Evolutionary conservation across 164 flowering plant genomes (phyloP), one percentile per base, ranked within the genome.

Genomic region (Amborella trichopoda): DNA sequence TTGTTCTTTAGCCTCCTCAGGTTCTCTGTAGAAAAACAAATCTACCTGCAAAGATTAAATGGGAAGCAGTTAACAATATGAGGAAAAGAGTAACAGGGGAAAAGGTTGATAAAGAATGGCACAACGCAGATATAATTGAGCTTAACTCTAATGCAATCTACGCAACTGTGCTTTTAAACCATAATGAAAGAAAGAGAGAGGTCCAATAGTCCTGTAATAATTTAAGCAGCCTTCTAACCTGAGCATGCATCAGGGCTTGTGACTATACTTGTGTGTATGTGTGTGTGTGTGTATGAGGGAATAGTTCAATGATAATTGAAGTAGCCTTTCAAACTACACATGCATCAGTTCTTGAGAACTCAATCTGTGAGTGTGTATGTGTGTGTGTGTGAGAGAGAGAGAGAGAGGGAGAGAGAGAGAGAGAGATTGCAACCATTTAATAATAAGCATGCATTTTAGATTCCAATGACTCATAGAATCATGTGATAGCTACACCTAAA

Each of bases 11-110:
- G 78, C 58, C 62, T 83, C 93, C 56, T 83, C 93, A 20, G 87
- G 83, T 33, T 82, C 93, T 36, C 93, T 70, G 55, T 80, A 83
- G 75, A 83, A 83, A 50, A 83, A 83, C 28, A 83, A 40, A 58
- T 83, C 93, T 25, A 83, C 93, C 93, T 83, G 71, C 49, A 58
- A 21, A 63, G 3, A n/a, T 12, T 42, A 34, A 55, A 39, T 6
- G 37, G 36, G 36, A 32, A 1, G 36, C 1, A 32, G 1, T 11
- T 1, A 1, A 11, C 1, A n/a, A 32, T n/a, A 32, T n/a, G 36
- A 32, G 2, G 11, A 2, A 1, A 32, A n/a, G 36, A 10, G 36
- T 32, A n/a, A n/a, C 12, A 1, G 16, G 12, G 16, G 3, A 13
- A 33, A 33, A 13, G 16, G 16, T 33, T 33, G 12, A 11, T 33